These are phyloP conservation scores for Tilletia horrida DNA, from an alignment of 1,284 basidiomycete species.

Conservation along the genomic window DNA sequence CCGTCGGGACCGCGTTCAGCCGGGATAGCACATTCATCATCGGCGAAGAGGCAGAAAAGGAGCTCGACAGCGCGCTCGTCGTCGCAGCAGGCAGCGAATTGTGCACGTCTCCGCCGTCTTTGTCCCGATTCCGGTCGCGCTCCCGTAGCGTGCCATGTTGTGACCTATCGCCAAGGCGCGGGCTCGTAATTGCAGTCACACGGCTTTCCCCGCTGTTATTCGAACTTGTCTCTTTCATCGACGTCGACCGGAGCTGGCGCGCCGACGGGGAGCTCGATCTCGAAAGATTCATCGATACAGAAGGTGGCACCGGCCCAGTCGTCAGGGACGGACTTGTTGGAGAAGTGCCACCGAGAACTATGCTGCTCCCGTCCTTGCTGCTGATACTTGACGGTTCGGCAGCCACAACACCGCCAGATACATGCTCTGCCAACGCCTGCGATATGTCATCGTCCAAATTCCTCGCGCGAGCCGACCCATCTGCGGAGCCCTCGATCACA, in stretches of 20 bases:
- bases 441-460: conserved; percentile 1
- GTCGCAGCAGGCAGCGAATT: background rate
- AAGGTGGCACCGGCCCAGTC: background rate
- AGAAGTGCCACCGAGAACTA: background rate
- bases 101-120: background rate
- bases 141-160: background rate
- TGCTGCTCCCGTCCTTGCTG: background rate
- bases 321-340: background rate
- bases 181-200: background rate
- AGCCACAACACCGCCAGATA: background rate
- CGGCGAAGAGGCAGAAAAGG: background rate
- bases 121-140: background rate
- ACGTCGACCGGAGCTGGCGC: background rate
- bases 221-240: background rate
- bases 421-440: conserved; percentile 6
- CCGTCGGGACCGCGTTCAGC: background rate
- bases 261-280: background rate
- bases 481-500: background rate
- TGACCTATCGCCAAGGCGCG: background rate
- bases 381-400: background rate
- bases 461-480: background rate
- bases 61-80: conserved; percentile 3
- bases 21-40: conserved; percentile 17
- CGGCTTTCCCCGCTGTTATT: too few relatives aligned
- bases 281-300: background rate